Conservation (phyloP, 2,329 filamentous ascomycete species). For the Pseudocercospora fijiensis region DNA sequence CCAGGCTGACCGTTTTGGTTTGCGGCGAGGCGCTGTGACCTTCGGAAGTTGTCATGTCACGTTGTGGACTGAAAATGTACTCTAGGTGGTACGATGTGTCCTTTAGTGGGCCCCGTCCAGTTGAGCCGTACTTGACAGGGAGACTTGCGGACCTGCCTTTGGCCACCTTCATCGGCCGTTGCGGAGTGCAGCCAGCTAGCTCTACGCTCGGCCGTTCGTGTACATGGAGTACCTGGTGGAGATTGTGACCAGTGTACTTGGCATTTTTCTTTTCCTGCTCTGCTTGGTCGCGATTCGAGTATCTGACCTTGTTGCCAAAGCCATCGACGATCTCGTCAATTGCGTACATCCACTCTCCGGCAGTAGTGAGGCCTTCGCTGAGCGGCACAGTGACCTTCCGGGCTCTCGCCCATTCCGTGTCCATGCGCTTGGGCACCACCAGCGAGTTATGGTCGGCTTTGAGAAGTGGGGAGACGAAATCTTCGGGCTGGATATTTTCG, state of each 20-base stretch:
- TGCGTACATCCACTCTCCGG: conserved; percentile 83
- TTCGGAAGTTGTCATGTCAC: conserved; percentile 66
- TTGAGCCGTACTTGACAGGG: conserved; percentile 68
- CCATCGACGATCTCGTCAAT: conserved; percentile 91
- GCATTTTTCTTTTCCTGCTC: conserved; percentile 48
- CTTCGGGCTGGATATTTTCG: conserved; percentile 89
- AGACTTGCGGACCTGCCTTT: conserved; percentile 68
- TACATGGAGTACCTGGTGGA: conserved; percentile 77
- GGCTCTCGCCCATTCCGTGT: conserved; percentile 76
- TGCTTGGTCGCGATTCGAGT: conserved; percentile 67
- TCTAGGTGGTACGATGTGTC: conserved; percentile 70
- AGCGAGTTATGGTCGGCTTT: conserved; percentile 54
- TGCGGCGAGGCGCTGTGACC: conserved; percentile 64
- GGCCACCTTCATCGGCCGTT: conserved; percentile 78
- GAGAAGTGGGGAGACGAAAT: conserved; percentile 74
- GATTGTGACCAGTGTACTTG: conserved; percentile 49
- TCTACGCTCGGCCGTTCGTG: conserved; percentile 78
- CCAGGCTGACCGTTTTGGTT: conserved; percentile 60
- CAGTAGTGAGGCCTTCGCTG: conserved; percentile 80
- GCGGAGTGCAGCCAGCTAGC: conserved; percentile 72
- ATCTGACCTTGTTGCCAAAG: conserved; percentile 81
- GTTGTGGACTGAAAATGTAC: conserved; percentile 78
- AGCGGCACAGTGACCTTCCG: conserved; percentile 76
- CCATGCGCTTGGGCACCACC: conserved; percentile 58
- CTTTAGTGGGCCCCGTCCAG: conserved; percentile 56